Evolutionary conservation across 208 protist genomes (phyloP), one percentile per base, ranked within the genome.

Genomic region (Leptomonas seymouri): DNA sequence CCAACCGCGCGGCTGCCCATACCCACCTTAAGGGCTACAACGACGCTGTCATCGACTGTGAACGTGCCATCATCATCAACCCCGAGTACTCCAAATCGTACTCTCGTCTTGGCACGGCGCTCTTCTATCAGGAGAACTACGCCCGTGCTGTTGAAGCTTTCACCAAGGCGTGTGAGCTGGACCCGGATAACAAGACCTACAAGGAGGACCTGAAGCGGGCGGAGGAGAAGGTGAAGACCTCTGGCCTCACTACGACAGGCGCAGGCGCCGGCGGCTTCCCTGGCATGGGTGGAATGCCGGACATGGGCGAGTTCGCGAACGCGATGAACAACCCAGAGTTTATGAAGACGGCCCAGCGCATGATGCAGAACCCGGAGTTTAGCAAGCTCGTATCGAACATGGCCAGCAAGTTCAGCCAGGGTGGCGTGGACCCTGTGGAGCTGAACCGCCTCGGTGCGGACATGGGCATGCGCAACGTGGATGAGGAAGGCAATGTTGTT

Each of bases 271-370:
- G 79, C 36, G 80, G 73, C 49, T 78, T 81, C 54, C 78, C 81
- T 0, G 62, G 67, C 42, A 76, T 76, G 56, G 82, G 67, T 34
- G 81, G 87, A 23, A 87, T 93, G 78, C 86, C 86, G 20, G 89
- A 95, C 72, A 84, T 95, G 68, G 76, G 83, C 60, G 80, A 91
- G 64, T 79, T 97, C 39, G 58, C 83, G 16, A 79, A 75, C 63
- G 91, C 97, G 85, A 92, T 95, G 88, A 86, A 81, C 76, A 97
- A 97, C 76, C 93, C 93, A n/a, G 81, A 95, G 77, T 94, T 97
- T 78, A 85, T 96, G 82, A 81, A 95, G 71, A 90, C 87, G 44
- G 84, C 90, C 45, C 81, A 91, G 71, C 80, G 80, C 42, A 91
- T 97, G 84, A 95, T 97, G 93, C 79, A 91, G 69, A 96, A 97